Base-by-base conservation (phyloP, 2,329 filamentous ascomycete species). In the Fusarium succisae region DNA sequence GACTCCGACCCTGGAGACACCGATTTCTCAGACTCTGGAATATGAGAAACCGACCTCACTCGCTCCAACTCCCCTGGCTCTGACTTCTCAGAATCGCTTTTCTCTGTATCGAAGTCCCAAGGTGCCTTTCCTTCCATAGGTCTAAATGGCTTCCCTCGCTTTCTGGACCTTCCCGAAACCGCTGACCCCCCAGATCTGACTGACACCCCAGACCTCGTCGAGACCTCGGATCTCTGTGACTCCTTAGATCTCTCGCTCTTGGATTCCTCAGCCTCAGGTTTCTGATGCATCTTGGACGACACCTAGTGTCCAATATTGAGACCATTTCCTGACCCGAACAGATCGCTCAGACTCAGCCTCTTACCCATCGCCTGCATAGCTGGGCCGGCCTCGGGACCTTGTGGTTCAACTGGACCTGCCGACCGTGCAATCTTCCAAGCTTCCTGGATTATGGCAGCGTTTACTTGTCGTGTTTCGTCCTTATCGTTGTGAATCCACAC, bases 401-500 rank as follows among this genome's bases (percentile, higher is more conserved):
- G 77, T 17, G 74, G 72, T 32, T 80, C 78, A 22, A 78, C 76
- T 22, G 74, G 75, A 4, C 79, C 79, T 15, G 77, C 78, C 32
- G 80, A 74, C 28, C 81, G 78, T 5, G 81, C 82, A 60, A 81
- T 76, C 62, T 81, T 82, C 84, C 87, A 87, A 38, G 82, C 82
- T 60, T 84, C 82, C 47, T 83, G 78, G 13, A 88, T 86, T 63
- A 82, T 81, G 37, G 81, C 81, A 18, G 80, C 82, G 60, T 85
- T 85, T 56, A 81, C 75, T 58, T 82, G 79, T 54, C 86, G 80
- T 37, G 85, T 87, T 70, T 84, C 82, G 51, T 83, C 83, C 69
- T 82, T 80, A 74, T 87, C 86, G 59, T 86, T 85, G 79, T 90
- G 87, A 66, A 90, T 87, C 85, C 86, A 90, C 11, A 91, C 77